phyloP scores from a whole-genome alignment of 495 filamentous ascomycete species.

The Parmelia sp. region DNA sequence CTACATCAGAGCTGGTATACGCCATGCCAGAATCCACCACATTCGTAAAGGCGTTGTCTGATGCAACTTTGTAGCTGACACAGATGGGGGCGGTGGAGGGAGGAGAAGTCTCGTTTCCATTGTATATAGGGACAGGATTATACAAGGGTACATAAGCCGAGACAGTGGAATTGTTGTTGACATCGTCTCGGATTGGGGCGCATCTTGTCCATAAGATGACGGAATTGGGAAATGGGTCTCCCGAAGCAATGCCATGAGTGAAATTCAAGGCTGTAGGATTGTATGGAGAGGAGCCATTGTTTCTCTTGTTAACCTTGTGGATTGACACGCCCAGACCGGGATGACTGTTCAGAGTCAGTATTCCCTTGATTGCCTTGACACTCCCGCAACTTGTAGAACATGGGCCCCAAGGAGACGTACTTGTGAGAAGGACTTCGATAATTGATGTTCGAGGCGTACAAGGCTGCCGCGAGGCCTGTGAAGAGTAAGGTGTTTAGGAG shows the following conservation, averaged over 20 bases:
- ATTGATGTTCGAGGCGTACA: conserved; percentile 45
- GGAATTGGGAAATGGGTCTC: conserved; percentile 57
- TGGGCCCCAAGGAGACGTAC: no score
- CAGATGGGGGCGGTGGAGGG: conserved; percentile 52
- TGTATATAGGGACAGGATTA: conserved; percentile 39
- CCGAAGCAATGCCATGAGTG: conserved; percentile 35
- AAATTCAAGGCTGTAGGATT: conserved; percentile 48
- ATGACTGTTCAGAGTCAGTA: no score
- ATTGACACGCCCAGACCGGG: conserved; percentile 52
- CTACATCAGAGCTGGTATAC: conserved; percentile 61
- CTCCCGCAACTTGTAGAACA: no score
- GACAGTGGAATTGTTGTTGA: conserved; percentile 54
- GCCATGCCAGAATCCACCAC: conserved; percentile 45
- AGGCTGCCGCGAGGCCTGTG: conserved; percentile 20
- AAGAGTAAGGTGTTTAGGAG: conserved; percentile 17
- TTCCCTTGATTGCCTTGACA: no score
- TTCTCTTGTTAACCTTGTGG: conserved; percentile 43
- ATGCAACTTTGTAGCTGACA: conserved; percentile 49
- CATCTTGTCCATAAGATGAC: conserved; percentile 63
- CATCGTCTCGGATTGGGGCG: conserved; percentile 49
- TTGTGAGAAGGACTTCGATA: conserved; percentile 54
- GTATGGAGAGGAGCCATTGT: conserved; percentile 33
- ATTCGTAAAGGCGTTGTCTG: conserved; percentile 33
- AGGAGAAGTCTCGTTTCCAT: conserved; percentile 44
- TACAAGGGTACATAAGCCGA: conserved; percentile 49